Base-by-base conservation (phyloP, 257 asterid species). In the Gardenia jasminoides region DNA sequence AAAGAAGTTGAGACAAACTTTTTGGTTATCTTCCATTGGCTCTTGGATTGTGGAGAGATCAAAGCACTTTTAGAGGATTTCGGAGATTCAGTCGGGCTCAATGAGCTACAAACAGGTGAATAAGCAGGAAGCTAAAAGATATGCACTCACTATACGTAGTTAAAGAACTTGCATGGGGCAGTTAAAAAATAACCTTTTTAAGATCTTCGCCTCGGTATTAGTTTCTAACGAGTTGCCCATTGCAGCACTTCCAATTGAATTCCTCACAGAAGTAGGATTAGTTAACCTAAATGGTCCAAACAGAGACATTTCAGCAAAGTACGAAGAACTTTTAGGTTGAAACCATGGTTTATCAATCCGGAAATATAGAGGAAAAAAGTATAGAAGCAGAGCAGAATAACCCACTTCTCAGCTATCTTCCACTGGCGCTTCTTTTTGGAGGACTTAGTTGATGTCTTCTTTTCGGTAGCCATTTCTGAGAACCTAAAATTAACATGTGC, bases 21-120 rank as follows among this genome's bases (percentile, higher is more conserved):
- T 91, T 91, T 93, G 68, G 98, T 96, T 81, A 93, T 92, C 93
- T 92, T 93, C 85, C 85, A 87, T 44, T 89, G 85, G 85, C 82
- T 80, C 87, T 86, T 91, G 64, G 91, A 81, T 72, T 85, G 87
- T 68, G 81, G 80, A 64, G 95, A 88, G 80, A 80, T 80, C 33
- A 90, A 86, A 77, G 80, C 87, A 86, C 82, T 72, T 78, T 80
- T 88, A 61, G 85, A 79, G 77, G 88, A 84, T 81, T 87, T 89
- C 28, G 87, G 83, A 80, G 77, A 74, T 70, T 88, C 74, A 46
- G 66, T 48, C 41, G 85, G 69, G 47, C 72, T 83, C 62, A 85
- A 82, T 56, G 86, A 78, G 84, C 98, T 95, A 75, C 80, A 66
- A 70, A 85, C 81, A 30, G 77, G 82, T 48, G 70, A 76, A 86